Evolutionary conservation across 805 yeast genomes (phyloP).

Genomic region (Candida golubevii): DNA sequence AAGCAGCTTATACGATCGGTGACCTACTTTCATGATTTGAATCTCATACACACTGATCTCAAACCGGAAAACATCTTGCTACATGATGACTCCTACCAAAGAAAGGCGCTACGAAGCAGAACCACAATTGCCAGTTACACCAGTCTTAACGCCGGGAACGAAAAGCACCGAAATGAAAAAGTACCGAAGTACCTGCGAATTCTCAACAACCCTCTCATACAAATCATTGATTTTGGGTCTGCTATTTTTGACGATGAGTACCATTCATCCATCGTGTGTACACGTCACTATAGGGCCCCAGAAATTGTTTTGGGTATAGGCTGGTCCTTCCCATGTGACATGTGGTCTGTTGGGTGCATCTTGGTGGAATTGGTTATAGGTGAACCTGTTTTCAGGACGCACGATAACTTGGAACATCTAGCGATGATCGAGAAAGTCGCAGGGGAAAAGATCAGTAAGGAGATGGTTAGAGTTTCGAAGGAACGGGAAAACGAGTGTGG

Average conservation of each 20-base stretch:
- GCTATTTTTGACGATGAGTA: constrained; percentile 93
- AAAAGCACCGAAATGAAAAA: constrained; percentile 17
- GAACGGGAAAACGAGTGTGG: constrained; percentile 39
- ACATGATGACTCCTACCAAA: constrained; percentile 45
- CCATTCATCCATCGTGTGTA: constrained; percentile 87
- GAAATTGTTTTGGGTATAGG: constrained; percentile 93
- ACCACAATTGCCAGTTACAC: constrained; percentile 33
- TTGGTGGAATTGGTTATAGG: constrained; percentile 89
- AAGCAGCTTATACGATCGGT: constrained; percentile 82
- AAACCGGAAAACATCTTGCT: constrained; percentile 92
- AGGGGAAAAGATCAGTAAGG: constrained; percentile 48
- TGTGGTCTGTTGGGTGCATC: constrained; percentile 96
- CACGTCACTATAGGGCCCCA: constrained; percentile 96
- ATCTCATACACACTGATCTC: constrained; percentile 89
- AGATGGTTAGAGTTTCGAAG: constrained; percentile 33
- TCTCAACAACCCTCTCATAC: constrained; percentile 73
- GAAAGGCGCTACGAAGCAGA: constrained; percentile 32
- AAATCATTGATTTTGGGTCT: constrained; percentile 94
- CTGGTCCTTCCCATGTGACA: constrained; percentile 95
- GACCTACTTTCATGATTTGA: constrained; percentile 84
- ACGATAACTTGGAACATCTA: constrained; percentile 89
- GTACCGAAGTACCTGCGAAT: constrained; percentile 41
- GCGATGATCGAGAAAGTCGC: constrained; percentile 89
- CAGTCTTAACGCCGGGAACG: constrained; percentile 16
- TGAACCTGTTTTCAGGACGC: constrained; percentile 90